Base-by-base conservation (phyloP, 2,329 filamentous ascomycete species). In the Fusarium palustre region DNA sequence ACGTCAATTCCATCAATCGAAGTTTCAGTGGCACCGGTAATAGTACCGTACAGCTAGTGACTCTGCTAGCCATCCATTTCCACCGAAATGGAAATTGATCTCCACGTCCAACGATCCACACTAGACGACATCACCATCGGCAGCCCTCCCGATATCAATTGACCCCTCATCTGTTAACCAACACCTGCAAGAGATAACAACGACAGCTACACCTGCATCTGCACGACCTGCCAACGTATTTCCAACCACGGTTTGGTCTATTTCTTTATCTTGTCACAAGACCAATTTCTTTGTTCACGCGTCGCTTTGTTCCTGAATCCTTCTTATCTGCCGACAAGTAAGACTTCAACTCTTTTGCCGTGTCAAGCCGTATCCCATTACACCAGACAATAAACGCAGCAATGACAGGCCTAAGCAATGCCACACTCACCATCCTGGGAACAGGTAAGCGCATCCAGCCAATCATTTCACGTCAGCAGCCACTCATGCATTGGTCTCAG, bases 371-470 rank as follows among this genome's bases (percentile, higher is more conserved):
- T 38, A 28, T 31, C 42, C 12, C 52, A 57, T 28, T 31, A 28
- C 24, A 39, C 7, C 25, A 30, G 12, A 25, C 25, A 54, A 16
- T 22, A 34, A 25, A 34, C 15, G n/a, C 49, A 64, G 47, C 7
- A 33, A 75, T 75, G 73, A 41, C 64, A n/a, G 41, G 46, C 10
- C 30, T 58, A 5, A 50, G 57, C 49, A 69, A 71, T 59, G 58
- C 65, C 22, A 73, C 71, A 31, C 66, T 75, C n/a, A 75, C 73
- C 16, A 68, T 75, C 47, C 30, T 75, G 18, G 73, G 73, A 11
- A 73, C 68, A 5, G 73, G 73, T 71, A 64, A 8, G 60, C 9
- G 5, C 25, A 15, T 3, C 25, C 10, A 7, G 5, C 25, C 10
- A 16, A 59, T 48, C 1, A 15, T 0, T 3, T 2, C 16, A 8